Evolutionary conservation across 805 yeast species (phyloP), one percentile per base, ranked within the genome.

Genomic region (Barnettozyma sp.): DNA sequence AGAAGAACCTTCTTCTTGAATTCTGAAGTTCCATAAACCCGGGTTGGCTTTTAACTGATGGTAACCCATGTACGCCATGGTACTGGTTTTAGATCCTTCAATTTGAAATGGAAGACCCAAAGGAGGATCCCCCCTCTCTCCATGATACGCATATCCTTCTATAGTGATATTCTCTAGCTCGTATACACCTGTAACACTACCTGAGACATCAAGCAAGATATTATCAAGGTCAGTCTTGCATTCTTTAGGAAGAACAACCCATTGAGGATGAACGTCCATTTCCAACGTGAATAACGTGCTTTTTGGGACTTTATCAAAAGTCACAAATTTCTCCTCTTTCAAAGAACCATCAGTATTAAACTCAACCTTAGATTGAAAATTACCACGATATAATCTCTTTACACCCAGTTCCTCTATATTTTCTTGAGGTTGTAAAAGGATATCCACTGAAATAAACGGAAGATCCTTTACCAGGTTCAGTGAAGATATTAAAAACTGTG

Each of bases 11-110:
- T 73, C 65, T 4, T 52, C 52, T 41, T 70, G 70, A 10, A 78
- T 49, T 1, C 49, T 46, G n/a, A 84, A 53, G 2, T 60, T 54
- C 80, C 84, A 83, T 4, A 66, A 30, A 0, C 95, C 95, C 1
- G 94, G 92, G 34, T 65, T 66, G 0, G 82, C 76, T 43, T 73
- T 73, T 30, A 92, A 62, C 57, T 88, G 97, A 36, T 82, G 73
- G 56, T 90, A 90, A 0, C 97, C 97, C 43, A 80, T 64, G 26
- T 82, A 79, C 1, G 78, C 70, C 92, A 90, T 82, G 1, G 87
- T 76, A 25, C 60, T 63, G 0, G 95, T 80, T 44, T 78, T 85
- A 1, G 69, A 61, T 1, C 46, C 49, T 24, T 43, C 39, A 12
- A 52, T 33, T 33, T 48, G 49, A 18, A 50, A 47, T n/a, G 42